Base-by-base conservation (phyloP, 352 stramenopile species). In the Phytophthora capsici region DNA sequence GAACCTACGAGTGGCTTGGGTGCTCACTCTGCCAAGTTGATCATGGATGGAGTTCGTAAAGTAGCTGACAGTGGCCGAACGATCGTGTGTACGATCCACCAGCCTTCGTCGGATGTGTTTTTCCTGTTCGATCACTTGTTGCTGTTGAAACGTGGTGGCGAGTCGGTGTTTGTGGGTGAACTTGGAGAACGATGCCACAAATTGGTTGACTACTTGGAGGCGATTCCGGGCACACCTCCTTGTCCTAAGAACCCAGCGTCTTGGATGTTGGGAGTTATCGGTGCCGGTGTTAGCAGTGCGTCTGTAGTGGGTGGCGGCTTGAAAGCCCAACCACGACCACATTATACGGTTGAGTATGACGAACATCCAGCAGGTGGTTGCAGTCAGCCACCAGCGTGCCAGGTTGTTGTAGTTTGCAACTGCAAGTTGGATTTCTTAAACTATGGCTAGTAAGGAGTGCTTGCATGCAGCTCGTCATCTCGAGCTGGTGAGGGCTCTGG, bases 41-140 rank as follows among this genome's bases (percentile, higher is more conserved):
- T 97, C 17, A 89, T 96, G 54, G 73, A 88, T 12, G 75, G 93
- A 0, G 73, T 97, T 5, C 83, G 91, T 36, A 91, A 93, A 49
- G 78, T 96, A 46, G 86, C 89, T 4, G 54, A 59, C 36, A 78
- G 74, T 17, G 86, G 88, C 13, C 61, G 76, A 4, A 91, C 80
- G 10, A 83, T 98, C 20, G 67, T 96, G 2, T 95, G 91, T 40
- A 97, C 88, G 23, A 98, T 98, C 65, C 91, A 98, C 66, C 91
- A 98, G 69, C 91, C 91, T 23, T 84, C 77, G 22, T 89, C 79
- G 1, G 84, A 96, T 43, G 82, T 97, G 0, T 96, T 97, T n/a
- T 82, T 85, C 36, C 80, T 89, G 40, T 96, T 96, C 61, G 88
- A 97, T 66, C 78, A 82, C 37, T 51, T 96, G 10, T 75, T 96